Evolutionary conservation across 805 yeast species (phyloP), one percentile per base, ranked within the genome.

Genomic region (Debaryomyces tyrocola): DNA sequence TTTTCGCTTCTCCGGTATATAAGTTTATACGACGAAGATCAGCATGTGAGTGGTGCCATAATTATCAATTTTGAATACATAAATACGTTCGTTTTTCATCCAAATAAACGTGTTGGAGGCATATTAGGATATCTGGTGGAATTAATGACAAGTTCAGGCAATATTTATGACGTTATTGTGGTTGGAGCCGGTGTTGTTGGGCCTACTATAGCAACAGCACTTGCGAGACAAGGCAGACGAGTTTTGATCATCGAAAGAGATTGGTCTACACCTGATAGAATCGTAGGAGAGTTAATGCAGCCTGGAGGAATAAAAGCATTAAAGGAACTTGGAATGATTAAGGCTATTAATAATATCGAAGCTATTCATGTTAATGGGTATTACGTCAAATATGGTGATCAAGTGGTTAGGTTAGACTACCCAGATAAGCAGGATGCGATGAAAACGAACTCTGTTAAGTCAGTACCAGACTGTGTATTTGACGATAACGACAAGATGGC

Each of bases 111-210:
- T 24, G 10, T 24, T 24, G 5, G 27, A 24, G 27, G 27, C 10
- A 4, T 9, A 24, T 6, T 24, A 24, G 5, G 27, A 4, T 24
- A 7, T 24, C 27, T 6, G 10, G 14, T 31, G 3, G 34, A 7
- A 12, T 17, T 20, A n/a, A 47, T 43, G 44, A 37, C n/a, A n/a
- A 33, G 14, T n/a, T 4, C 44, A 3, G 18, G 14, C 6, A n/a
- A 31, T 10, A 63, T 33, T 17, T 90, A 81, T 67, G 99, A 94
- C 60, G 92, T 85, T 42, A 83, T 92, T 36, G 86, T 94, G 20
- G 83, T 94, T 34, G 99, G 99, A n/a, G 97, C 98, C n/a, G 99
- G 99, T 46, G 96, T 92, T 17, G 85, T 90, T 20, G 99, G 99
- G 1, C 97, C 99, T 2, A 84, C 92, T 46, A 76, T 92, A 15